These are phyloP conservation scores for Cryptococcus sp. DNA, from an alignment of 1,284 basidiomycete genomes.

Conservation along the genomic window DNA sequence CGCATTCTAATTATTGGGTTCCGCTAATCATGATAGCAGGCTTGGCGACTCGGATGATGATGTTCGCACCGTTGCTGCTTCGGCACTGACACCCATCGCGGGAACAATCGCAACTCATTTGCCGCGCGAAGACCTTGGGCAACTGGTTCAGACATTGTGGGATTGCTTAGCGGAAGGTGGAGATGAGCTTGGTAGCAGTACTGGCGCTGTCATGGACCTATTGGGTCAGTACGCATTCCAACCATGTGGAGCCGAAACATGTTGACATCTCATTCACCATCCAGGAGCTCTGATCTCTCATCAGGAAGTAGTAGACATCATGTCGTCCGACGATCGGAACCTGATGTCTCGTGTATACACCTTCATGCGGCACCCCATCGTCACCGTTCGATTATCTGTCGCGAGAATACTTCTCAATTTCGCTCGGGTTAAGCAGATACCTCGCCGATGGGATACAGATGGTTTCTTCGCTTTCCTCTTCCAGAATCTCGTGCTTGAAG, in stretches of 20 bases:
- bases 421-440: slow-evolving; percentile 72
- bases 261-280: slow-evolving; percentile 10
- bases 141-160: slow-evolving; percentile 85
- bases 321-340: slow-evolving; percentile 17
- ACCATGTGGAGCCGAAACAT: not conserved
- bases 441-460: slow-evolving; percentile 76
- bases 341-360: slow-evolving; percentile 89
- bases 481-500: slow-evolving; percentile 94
- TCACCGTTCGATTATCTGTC: slow-evolving; percentile 89
- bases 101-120: slow-evolving; percentile 74
- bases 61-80: slow-evolving; percentile 92
- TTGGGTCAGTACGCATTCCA: slow-evolving; percentile 61
- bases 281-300: slow-evolving; percentile 36
- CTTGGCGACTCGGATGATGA: slow-evolving; percentile 93
- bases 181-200: slow-evolving; percentile 95
- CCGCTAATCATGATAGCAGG: slow-evolving; percentile 55
- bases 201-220: slow-evolving; percentile 96
- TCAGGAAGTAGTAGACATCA: slow-evolving; percentile 32
- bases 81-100: slow-evolving; percentile 84
- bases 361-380: slow-evolving; percentile 97
- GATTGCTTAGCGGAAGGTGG: slow-evolving; percentile 88
- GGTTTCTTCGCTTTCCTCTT: slow-evolving; percentile 82
- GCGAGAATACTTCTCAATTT: slow-evolving; percentile 87
- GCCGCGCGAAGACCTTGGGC: slow-evolving; percentile 65
- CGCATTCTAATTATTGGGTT: slow-evolving; percentile 1